These are phyloP conservation scores for Phytophthora citricola DNA, from an alignment of 352 stramenopile genomes.

Conservation along the genomic window DNA sequence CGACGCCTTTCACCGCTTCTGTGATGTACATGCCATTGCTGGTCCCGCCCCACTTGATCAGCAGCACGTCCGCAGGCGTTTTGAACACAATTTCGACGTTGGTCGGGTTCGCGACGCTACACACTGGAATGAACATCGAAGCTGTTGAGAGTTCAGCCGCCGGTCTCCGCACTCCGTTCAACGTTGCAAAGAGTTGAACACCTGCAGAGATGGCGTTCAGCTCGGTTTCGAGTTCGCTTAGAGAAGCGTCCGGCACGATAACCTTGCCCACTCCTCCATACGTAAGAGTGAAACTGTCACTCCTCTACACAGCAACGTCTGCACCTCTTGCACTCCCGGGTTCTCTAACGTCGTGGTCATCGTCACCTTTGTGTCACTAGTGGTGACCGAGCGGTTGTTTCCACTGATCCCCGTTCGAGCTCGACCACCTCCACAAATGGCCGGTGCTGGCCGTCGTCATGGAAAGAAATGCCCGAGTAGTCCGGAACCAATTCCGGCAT, in stretches of 20 bases:
- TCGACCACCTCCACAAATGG: constrained; percentile 65
- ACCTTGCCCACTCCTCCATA: constrained; percentile 35
- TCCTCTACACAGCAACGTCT: constrained; percentile 65
- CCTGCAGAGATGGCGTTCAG: constrained; percentile 60
- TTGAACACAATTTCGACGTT: constrained; percentile 74
- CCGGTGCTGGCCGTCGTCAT: constrained; percentile 55
- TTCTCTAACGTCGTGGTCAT: constrained; percentile 61
- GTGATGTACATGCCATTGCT: constrained; percentile 71
- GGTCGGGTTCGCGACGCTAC: constrained; percentile 49
- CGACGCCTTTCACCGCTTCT: constrained; percentile 61
- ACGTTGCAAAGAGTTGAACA: constrained; percentile 52
- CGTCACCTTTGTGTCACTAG: constrained; percentile 58
- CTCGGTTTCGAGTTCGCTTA: constrained; percentile 54
- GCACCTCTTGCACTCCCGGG: constrained; percentile 73
- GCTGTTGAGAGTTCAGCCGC: constrained; percentile 35
- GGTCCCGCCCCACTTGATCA: constrained; percentile 63
- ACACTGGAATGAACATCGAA: constrained; percentile 59
- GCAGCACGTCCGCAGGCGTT: constrained; percentile 45
- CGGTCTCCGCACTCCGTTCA: constrained; percentile 24
- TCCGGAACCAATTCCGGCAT: constrained; percentile 56
- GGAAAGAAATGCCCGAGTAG: constrained; percentile 43
- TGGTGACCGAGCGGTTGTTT: constrained; percentile 75
- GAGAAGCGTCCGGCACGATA: constrained; percentile 49
- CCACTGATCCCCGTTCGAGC: constrained; percentile 55
- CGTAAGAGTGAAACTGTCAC: constrained; percentile 49